Evolutionary conservation across 2,329 filamentous ascomycete species (phyloP).

Genomic region (Penicillium sclerotigenum): DNA sequence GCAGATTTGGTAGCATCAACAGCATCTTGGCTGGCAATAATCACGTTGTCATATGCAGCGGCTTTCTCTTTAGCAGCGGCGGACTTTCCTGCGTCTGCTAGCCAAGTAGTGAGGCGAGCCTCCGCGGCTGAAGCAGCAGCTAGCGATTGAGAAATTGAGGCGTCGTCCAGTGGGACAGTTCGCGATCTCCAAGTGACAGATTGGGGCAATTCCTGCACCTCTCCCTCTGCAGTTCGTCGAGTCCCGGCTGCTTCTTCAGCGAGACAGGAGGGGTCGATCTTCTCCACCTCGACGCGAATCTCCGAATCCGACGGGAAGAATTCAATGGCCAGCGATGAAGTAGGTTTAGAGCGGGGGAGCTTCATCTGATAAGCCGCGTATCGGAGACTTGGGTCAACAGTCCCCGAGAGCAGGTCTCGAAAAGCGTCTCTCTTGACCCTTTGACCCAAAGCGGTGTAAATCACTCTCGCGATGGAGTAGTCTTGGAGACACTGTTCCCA

Average conservation of each 20-base stretch:
- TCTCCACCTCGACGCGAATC: slow-evolving; percentile 66
- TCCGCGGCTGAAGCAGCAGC: slow-evolving; percentile 62
- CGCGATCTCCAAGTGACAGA: slow-evolving; percentile 82
- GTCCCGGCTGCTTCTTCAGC: slow-evolving; percentile 55
- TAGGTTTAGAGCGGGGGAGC: slow-evolving; percentile 77
- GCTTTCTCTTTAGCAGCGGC: slow-evolving; percentile 61
- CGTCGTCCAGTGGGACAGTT: slow-evolving; percentile 86
- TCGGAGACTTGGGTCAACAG: slow-evolving; percentile 87
- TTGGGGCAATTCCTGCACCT: slow-evolving; percentile 57
- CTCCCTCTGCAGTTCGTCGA: slow-evolving; percentile 45
- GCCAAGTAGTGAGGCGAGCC: slow-evolving; percentile 48
- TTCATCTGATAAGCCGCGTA: slow-evolving; percentile 93
- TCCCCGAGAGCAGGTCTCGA: slow-evolving; percentile 80
- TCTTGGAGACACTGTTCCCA: slow-evolving; percentile 76
- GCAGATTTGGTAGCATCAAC: slow-evolving; percentile 90
- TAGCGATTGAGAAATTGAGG: slow-evolving; percentile 81
- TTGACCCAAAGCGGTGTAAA: slow-evolving; percentile 73
- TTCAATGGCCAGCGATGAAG: slow-evolving; percentile 72
- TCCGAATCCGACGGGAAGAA: slow-evolving; percentile 65
- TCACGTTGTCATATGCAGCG: slow-evolving; percentile 83
- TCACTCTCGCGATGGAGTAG: slow-evolving; percentile 73
- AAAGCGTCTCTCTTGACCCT: slow-evolving; percentile 69
- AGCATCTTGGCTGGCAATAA: slow-evolving; percentile 87
- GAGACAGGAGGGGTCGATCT: slow-evolving; percentile 66
- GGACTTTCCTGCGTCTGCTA: slow-evolving; percentile 43